Percentiles rank a stretch among this genome's conserved stretches.
phyloP scores from a whole-genome alignment of 2,329 filamentous ascomycete species.

The Stemphylium lycopersici region DNA sequence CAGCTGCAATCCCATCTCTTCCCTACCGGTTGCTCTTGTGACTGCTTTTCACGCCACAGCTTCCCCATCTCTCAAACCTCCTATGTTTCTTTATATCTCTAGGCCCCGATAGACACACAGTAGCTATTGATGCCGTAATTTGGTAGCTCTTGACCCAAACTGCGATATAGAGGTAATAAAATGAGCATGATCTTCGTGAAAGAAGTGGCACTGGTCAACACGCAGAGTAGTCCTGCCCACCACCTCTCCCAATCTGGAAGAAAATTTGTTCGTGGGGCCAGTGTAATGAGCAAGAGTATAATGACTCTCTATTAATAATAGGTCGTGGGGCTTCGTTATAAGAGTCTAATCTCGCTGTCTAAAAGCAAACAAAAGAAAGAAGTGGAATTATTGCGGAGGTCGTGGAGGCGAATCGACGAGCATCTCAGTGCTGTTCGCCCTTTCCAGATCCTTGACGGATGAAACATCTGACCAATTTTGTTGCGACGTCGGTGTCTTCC shows the following conservation, averaged over 20 bases:
- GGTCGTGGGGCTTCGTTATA: constrained; percentile 7
- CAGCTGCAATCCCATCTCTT: too few relatives aligned
- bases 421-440: constrained; percentile 5
- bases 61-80: too few relatives aligned
- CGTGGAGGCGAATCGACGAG: not conserved
- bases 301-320: constrained; percentile 4
- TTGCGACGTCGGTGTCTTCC: constrained; percentile 9
- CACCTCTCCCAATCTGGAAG: not conserved
- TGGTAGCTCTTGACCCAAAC: too few relatives aligned
- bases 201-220: too few relatives aligned
- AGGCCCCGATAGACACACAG: too few relatives aligned
- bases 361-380: constrained; percentile 1
- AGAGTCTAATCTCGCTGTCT: not conserved
- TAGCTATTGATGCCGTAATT: too few relatives aligned
- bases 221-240: too few relatives aligned
- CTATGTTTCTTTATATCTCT: too few relatives aligned
- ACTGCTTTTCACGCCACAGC: too few relatives aligned
- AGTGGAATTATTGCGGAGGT: not conserved
- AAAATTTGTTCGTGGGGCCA: not conserved
- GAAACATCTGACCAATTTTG: constrained; percentile 4
- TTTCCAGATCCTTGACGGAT: constrained; percentile 3
- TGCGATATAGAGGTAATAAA: too few relatives aligned
- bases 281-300: not conserved
- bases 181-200: too few relatives aligned
- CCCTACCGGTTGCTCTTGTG: too few relatives aligned